These are phyloP conservation scores for Scenedesmus sp. DNA, from an alignment of 163 green algal species.

Conservation along the genomic window DNA sequence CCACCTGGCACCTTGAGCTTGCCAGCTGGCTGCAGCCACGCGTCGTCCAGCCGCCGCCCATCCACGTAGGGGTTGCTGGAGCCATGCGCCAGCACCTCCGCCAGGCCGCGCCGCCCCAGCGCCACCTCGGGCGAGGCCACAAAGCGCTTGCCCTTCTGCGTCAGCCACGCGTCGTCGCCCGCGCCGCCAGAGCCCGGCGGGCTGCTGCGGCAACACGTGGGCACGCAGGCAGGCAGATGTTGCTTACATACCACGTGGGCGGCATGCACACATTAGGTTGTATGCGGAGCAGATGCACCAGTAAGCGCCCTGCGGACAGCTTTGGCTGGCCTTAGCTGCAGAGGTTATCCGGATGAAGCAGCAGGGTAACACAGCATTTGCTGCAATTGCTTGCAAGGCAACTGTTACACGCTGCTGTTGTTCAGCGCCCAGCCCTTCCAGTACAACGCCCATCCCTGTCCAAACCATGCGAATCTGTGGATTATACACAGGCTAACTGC, in stretches of 20 bases:
- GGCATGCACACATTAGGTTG: not conserved
- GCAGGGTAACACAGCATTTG: no score
- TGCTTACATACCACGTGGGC: no score
- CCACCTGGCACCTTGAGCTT: constrained; percentile 43
- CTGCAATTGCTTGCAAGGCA: no score
- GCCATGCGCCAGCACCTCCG: constrained; percentile 31
- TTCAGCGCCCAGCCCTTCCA: no score
- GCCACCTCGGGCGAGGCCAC: constrained; percentile 33
- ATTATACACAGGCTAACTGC: no score
- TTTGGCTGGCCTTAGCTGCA: no score
- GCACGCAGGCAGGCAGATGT: not conserved
- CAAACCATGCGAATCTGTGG: no score
- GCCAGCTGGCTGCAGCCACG: constrained; percentile 31
- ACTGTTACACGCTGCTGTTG: no score
- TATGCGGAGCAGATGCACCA: no score
- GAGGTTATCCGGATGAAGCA: no score
- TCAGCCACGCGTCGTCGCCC: constrained; percentile 41
- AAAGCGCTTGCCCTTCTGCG: constrained; percentile 36
- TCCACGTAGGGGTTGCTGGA: constrained; percentile 43
- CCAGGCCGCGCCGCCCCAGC: constrained; percentile 13
- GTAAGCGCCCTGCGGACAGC: no score
- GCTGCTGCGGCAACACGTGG: not conserved
- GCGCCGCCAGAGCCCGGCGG: not conserved
- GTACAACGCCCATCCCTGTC: no score
- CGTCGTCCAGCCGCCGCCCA: constrained; percentile 22